Conservation (phyloP, 148 eudicot genomes). For the Diospyros lotus region DNA sequence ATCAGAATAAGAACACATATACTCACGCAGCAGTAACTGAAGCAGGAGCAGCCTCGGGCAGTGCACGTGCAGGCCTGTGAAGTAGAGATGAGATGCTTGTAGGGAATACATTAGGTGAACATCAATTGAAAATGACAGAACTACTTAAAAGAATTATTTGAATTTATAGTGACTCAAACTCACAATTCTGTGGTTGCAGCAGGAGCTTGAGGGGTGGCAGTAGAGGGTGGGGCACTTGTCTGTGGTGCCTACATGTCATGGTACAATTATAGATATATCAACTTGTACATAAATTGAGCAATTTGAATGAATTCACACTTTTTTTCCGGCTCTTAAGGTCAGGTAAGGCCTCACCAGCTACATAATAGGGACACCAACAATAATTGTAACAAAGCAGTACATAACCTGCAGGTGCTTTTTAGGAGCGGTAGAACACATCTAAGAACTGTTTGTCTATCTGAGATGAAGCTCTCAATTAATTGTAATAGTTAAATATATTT, state of each 20-base stretch:
- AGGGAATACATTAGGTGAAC: background rate
- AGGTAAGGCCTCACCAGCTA: background rate
- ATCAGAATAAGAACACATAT: background rate
- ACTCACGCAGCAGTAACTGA: slow-evolving; percentile 28
- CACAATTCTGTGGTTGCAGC: slow-evolving; percentile 32
- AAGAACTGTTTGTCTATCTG: too few species aligned
- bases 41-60: slow-evolving; percentile 31
- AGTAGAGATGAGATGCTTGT: slow-evolving; percentile 9
- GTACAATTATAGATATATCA: slow-evolving; percentile 5
- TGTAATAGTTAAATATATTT: too few species aligned
- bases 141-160: background rate
- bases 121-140: background rate
- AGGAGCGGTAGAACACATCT: too few species aligned
- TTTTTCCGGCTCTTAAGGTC: too few species aligned
- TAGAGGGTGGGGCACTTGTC: slow-evolving; percentile 24
- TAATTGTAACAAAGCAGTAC: too few species aligned
- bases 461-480: too few species aligned
- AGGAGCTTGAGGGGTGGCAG: slow-evolving; percentile 26
- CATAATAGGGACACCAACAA: too few species aligned
- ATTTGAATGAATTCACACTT: too few species aligned
- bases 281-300: background rate
- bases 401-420: too few species aligned
- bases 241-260: slow-evolving; percentile 35
- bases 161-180: slow-evolving; percentile 17
- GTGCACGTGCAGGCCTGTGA: slow-evolving; percentile 18